Base-by-base conservation (phyloP, 208 protist genomes). In the Trypanosoma vivax region DNA sequence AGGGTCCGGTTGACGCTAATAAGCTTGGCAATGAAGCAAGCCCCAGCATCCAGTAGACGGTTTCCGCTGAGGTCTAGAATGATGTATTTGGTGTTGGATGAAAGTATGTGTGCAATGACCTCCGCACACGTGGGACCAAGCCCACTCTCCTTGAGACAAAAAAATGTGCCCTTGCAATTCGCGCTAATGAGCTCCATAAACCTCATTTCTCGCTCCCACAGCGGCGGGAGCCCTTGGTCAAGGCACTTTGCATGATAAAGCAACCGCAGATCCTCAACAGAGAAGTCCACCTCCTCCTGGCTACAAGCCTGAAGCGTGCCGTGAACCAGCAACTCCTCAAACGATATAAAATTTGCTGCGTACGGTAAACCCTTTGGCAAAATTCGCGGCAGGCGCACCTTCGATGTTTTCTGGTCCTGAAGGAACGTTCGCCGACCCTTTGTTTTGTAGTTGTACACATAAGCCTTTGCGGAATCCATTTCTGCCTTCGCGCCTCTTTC, bases 11-110 rank as follows among this genome's bases (percentile, higher is more conserved):
- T 96, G 7, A 62, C 53, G 21, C 52, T 61, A 19, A 97, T 66
- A 18, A 96, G 70, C 30, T 79, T 73, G 11, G 85, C 86, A 27
- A 97, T 85, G 51, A 51, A 73, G 21, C 69, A 52, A 4, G 87
- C 86, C 0, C 92, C 92, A 11, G 83, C 76, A 72, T 97, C 90
- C 18, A 85, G 65, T 34, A 97, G 70, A 13, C 84, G 65, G 52
- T 97, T 97, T 28, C 90, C 90, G 37, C 79, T 87, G 0, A 97
- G 57, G 46, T 97, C 90, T 10, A 96, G 65, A 53, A 96, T 73
- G 40, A 74, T 91, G 63, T 94, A 96, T n/a, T 54, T 70, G 25
- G 25, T 66, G 51, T 96, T 95, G 2, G 55, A 46, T 1, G 88
- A 86, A 16, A 96, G 65, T 14, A 95, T 70, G 39, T 90, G 69